Evolutionary conservation across 106 monocot genomes (phyloP).

Genomic region (Acorus calamus): DNA sequence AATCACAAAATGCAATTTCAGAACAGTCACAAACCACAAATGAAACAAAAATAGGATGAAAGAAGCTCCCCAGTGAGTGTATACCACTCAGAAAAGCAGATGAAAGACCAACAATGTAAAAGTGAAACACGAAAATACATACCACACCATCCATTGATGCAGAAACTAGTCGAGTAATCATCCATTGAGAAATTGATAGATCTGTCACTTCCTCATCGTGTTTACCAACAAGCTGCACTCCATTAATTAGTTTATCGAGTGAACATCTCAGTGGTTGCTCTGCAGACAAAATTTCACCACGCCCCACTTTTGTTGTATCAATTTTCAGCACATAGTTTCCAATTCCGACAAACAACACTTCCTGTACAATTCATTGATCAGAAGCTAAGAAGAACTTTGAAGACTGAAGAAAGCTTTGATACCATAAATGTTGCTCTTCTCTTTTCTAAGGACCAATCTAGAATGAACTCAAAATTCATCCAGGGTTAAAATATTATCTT

Average conservation of each 20-base stretch:
- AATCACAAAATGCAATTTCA: too few relatives aligned
- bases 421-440: too few relatives aligned
- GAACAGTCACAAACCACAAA: too few relatives aligned
- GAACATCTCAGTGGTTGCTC: conserved; percentile 75
- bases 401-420: too few relatives aligned
- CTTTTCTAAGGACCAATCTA: too few relatives aligned
- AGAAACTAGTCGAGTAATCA: conserved; percentile 89
- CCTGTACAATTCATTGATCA: conserved; percentile 26
- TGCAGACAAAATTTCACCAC: conserved; percentile 54
- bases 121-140: conserved; percentile 14
- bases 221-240: conserved; percentile 74
- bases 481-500: too few relatives aligned
- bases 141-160: conserved; percentile 97
- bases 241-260: conserved; percentile 66
- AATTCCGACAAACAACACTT: conserved; percentile 75
- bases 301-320: conserved; percentile 85
- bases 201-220: conserved; percentile 93
- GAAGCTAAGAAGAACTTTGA: too few relatives aligned
- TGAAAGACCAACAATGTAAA: background rate
- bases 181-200: conserved; percentile 98
- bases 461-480: too few relatives aligned
- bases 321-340: conserved; percentile 74
- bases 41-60: too few relatives aligned
- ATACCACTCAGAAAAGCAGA: background rate
- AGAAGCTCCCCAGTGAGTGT: too few relatives aligned